Conservation (phyloP, 495 filamentous ascomycete genomes). For the Mytilinidion resinicola region DNA sequence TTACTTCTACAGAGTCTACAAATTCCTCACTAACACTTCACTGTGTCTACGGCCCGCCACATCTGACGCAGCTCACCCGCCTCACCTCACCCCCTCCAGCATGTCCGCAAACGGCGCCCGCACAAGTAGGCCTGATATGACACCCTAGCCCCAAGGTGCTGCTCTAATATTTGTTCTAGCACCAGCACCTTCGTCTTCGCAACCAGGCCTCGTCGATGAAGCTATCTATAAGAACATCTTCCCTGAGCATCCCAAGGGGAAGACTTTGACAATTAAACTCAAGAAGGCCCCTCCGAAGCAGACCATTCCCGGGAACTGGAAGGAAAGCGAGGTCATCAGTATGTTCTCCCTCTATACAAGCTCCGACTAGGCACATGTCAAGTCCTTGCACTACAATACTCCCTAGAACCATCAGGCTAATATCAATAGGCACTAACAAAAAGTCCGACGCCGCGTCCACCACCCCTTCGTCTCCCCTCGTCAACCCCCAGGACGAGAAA, state of each 20-base stretch:
- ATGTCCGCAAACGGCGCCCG: slow-evolving; percentile 6
- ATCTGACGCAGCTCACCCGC: neutral
- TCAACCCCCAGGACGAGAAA: slow-evolving; percentile 68
- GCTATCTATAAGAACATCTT: slow-evolving; percentile 10
- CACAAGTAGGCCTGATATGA: slow-evolving; percentile 1
- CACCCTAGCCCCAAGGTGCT: neutral
- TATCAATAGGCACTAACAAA: slow-evolving; percentile 6
- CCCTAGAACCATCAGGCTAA: neutral
- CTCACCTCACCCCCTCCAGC: neutral
- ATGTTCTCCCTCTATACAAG: slow-evolving; percentile 1
- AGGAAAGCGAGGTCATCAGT: slow-evolving; percentile 28
- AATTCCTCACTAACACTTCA: too few species aligned
- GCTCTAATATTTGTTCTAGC: neutral
- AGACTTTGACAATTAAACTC: slow-evolving; percentile 25
- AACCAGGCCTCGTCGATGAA: slow-evolving; percentile 9
- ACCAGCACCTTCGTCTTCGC: slow-evolving; percentile 11
- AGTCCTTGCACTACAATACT: too few species aligned
- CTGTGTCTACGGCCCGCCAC: too few species aligned
- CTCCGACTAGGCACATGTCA: too few species aligned
- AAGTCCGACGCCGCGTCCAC: neutral
- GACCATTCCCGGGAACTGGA: slow-evolving; percentile 30
- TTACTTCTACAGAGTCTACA: too few species aligned
- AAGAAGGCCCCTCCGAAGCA: slow-evolving; percentile 26
- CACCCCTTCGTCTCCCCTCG: slow-evolving; percentile 47
- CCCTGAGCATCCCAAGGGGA: slow-evolving; percentile 19